Percentiles rank a stretch among this genome's conserved stretches.
These are phyloP conservation scores for Cubamyces lactineus DNA, from an alignment of 768 basidiomycete species.

Conservation along the genomic window DNA sequence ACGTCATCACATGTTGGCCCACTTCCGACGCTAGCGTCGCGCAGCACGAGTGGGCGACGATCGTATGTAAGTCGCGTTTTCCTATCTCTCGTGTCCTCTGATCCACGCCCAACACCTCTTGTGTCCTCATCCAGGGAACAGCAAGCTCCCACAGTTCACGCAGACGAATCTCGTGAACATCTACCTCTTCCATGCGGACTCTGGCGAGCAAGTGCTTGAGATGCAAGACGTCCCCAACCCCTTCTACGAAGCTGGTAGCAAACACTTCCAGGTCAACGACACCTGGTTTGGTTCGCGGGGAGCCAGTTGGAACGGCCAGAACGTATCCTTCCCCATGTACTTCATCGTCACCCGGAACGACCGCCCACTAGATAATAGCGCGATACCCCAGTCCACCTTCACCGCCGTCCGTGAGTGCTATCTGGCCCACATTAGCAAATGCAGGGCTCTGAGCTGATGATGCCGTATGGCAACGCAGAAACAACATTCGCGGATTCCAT, in stretches of 20 bases:
- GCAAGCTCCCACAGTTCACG: slow-evolving; percentile 63
- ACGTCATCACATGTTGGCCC: slow-evolving; percentile 80
- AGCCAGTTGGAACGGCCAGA: slow-evolving; percentile 45
- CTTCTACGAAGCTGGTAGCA: slow-evolving; percentile 55
- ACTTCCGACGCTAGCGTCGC: slow-evolving; percentile 52
- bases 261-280: slow-evolving; percentile 66
- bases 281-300: slow-evolving; percentile 63
- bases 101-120: slow-evolving; percentile 14
- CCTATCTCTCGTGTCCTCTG: slow-evolving; percentile 17
- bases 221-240: slow-evolving; percentile 48
- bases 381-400: slow-evolving; percentile 73
- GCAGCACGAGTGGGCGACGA: slow-evolving; percentile 77
- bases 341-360: slow-evolving; percentile 75
- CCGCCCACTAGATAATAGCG: slow-evolving; percentile 56
- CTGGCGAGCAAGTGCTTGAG: slow-evolving; percentile 51
- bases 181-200: slow-evolving; percentile 78
- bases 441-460: background rate
- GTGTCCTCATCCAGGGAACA: slow-evolving; percentile 63
- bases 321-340: slow-evolving; percentile 70
- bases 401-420: slow-evolving; percentile 72
- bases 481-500: slow-evolving; percentile 77
- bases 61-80: slow-evolving; percentile 68
- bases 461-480: slow-evolving; percentile 45
- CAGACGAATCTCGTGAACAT: slow-evolving; percentile 70
- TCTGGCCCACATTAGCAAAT: slow-evolving; percentile 1